A percentile compares a stretch with the other conserved stretches of the same genome.
Evolutionary conservation across 2,329 filamentous ascomycete species (phyloP).

Genomic region (Cladosporium sp.): DNA sequence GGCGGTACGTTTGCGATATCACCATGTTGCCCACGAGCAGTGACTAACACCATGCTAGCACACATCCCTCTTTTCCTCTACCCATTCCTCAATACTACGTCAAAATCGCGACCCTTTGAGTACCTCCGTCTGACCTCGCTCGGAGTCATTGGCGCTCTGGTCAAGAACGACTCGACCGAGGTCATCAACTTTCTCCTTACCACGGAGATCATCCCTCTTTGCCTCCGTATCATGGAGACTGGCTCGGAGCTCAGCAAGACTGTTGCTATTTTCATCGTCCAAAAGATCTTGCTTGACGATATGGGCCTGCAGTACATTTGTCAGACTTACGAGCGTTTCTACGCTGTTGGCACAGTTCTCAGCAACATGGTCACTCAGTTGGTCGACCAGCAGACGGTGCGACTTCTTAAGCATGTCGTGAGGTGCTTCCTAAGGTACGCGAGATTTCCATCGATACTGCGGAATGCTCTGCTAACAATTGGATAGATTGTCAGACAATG

Average conservation of each 20-base stretch:
- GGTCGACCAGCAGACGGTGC: slow-evolving; percentile 94
- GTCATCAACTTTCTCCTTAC: slow-evolving; percentile 99
- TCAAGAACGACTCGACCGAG: slow-evolving; percentile 98
- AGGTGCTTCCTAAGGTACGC: slow-evolving; percentile 81
- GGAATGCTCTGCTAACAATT: slow-evolving; percentile 19
- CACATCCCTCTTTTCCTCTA: slow-evolving; percentile 98
- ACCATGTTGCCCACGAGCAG: background rate
- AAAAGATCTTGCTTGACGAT: slow-evolving; percentile 97
- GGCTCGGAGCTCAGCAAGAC: slow-evolving; percentile 98
- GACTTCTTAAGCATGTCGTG: slow-evolving; percentile 95
- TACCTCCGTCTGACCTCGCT: slow-evolving; percentile 94
- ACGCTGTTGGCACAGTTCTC: slow-evolving; percentile 93
- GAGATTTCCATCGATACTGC: background rate
- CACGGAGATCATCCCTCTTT: slow-evolving; percentile 97
- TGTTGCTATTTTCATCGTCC: slow-evolving; percentile 98
- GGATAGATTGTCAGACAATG: slow-evolving; percentile 85
- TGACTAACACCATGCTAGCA: slow-evolving; percentile 53
- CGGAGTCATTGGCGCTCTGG: slow-evolving; percentile 92
- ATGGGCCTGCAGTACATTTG: slow-evolving; percentile 98
- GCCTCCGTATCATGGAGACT: slow-evolving; percentile 98
- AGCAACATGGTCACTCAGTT: slow-evolving; percentile 99
- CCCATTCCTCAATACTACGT: slow-evolving; percentile 97
- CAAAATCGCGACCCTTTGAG: slow-evolving; percentile 95
- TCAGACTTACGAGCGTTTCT: slow-evolving; percentile 97
- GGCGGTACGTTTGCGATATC: slow-evolving; percentile 63